Evolutionary conservation across 768 basidiomycete genomes (phyloP).

Genomic region (Chiua virens): DNA sequence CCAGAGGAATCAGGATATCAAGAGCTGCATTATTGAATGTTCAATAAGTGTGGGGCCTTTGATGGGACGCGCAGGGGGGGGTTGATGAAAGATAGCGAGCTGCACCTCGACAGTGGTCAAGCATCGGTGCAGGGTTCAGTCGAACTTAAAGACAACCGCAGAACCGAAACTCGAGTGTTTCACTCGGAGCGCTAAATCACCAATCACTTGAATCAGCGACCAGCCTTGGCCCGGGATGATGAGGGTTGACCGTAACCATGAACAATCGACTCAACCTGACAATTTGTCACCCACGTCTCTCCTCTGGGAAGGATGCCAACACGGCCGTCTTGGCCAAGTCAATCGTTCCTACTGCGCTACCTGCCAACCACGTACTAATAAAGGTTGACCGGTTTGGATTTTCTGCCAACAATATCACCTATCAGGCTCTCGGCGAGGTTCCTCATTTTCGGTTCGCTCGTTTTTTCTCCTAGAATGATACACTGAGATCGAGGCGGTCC

Average conservation of each 20-base stretch:
- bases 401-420: conserved; percentile 71
- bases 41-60: too few relatives aligned
- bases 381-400: conserved; percentile 68
- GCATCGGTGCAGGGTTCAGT: too few relatives aligned
- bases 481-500: conserved; percentile 12
- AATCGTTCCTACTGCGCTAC: conserved; percentile 20
- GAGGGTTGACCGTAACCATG: too few relatives aligned
- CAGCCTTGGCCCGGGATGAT: too few relatives aligned
- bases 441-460: conserved; percentile 38
- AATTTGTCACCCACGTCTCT: conserved; percentile 40
- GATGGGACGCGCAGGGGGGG: too few relatives aligned
- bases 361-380: conserved; percentile 51
- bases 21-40: neutral
- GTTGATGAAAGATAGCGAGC: too few relatives aligned
- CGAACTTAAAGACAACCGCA: too few relatives aligned
- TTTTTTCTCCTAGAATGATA: neutral
- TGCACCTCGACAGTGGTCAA: too few relatives aligned
- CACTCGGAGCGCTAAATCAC: too few relatives aligned
- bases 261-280: conserved; percentile 37
- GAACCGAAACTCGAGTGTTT: too few relatives aligned
- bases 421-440: conserved; percentile 53
- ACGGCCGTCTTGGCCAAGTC: conserved; percentile 29
- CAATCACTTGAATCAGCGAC: too few relatives aligned
- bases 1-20: too few relatives aligned
- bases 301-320: conserved; percentile 32